Evolutionary conservation across 2,329 filamentous ascomycete genomes (phyloP).

Genomic region (Diaporthe capsici): DNA sequence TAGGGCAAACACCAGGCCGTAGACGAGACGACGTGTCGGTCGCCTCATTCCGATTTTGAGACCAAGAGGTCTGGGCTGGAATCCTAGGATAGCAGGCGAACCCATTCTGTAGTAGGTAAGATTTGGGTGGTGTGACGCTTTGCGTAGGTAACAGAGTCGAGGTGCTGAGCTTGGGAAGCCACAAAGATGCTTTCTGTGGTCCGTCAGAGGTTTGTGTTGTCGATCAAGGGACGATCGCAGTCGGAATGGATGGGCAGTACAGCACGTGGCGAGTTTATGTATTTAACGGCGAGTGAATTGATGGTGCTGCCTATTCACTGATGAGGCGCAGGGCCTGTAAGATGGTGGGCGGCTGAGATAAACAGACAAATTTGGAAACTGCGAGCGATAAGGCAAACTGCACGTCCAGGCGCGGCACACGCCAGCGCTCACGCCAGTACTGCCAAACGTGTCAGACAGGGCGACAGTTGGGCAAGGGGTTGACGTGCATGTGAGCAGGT

Average conservation of each 20-base stretch:
- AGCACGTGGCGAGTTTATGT: not conserved
- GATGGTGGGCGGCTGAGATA: not conserved
- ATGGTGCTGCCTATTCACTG: conserved; percentile 10
- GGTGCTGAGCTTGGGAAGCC: too few species aligned
- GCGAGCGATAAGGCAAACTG: conserved; percentile 6
- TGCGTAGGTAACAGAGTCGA: not conserved
- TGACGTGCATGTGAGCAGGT: conserved; percentile 19
- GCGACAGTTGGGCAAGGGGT: not conserved
- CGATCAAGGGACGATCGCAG: too few species aligned
- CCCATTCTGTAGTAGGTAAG: not conserved
- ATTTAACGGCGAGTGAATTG: not conserved
- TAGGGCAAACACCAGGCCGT: not conserved
- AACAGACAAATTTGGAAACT: conserved; percentile 9
- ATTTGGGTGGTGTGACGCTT: too few species aligned
- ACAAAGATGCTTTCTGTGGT: not conserved
- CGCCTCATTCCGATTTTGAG: not conserved
- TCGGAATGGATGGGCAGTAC: too few species aligned
- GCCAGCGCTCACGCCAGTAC: not conserved
- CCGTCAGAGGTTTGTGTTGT: not conserved
- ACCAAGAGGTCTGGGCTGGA: not conserved
- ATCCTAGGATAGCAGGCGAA: not conserved
- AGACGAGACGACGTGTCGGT: not conserved
- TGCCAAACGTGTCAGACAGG: conserved; percentile 17
- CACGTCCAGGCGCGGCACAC: not conserved
- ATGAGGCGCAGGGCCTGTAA: not conserved